phyloP scores from a whole-genome alignment of 192 early-diverging fungal species.

The Coemansia sp. region DNA sequence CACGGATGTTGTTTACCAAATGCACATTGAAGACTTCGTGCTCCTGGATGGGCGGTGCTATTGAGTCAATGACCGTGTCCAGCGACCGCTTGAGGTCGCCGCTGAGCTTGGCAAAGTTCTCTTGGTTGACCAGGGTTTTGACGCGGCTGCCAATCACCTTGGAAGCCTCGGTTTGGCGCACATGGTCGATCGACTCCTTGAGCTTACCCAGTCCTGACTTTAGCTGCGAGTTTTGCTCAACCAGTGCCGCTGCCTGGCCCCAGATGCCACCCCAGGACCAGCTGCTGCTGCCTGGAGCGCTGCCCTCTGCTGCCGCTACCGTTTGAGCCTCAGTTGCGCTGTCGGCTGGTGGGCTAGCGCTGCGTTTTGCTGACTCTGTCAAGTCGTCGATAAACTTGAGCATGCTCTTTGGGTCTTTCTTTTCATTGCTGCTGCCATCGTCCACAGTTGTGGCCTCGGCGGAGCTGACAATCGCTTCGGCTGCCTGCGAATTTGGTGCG shows the following conservation, averaged over 20 bases:
- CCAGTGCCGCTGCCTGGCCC: slow-evolving; percentile 42
- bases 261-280: slow-evolving; percentile 55
- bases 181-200: slow-evolving; percentile 41
- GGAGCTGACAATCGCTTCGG: background rate
- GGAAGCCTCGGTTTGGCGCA: slow-evolving; percentile 41
- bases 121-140: slow-evolving; percentile 36
- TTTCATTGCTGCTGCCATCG: background rate
- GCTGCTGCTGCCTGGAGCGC: slow-evolving; percentile 1
- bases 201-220: slow-evolving; percentile 41
- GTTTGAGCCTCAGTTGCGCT: background rate
- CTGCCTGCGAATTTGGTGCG: slow-evolving; percentile 9
- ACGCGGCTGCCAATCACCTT: slow-evolving; percentile 33
- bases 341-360: slow-evolving; percentile 6
- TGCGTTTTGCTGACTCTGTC: slow-evolving; percentile 50
- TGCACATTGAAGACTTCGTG: slow-evolving; percentile 49
- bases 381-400: slow-evolving; percentile 51
- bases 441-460: slow-evolving; percentile 1
- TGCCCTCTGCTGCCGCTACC: background rate
- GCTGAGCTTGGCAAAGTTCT: slow-evolving; percentile 39
- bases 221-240: slow-evolving; percentile 48
- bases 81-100: slow-evolving; percentile 43
- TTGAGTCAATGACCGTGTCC: slow-evolving; percentile 49
- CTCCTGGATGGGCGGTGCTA: slow-evolving; percentile 52
- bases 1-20: slow-evolving; percentile 32
- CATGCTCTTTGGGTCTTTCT: slow-evolving; percentile 37